Base-by-base conservation (phyloP, 1,284 basidiomycete species). In the Ustilago loliicola region DNA sequence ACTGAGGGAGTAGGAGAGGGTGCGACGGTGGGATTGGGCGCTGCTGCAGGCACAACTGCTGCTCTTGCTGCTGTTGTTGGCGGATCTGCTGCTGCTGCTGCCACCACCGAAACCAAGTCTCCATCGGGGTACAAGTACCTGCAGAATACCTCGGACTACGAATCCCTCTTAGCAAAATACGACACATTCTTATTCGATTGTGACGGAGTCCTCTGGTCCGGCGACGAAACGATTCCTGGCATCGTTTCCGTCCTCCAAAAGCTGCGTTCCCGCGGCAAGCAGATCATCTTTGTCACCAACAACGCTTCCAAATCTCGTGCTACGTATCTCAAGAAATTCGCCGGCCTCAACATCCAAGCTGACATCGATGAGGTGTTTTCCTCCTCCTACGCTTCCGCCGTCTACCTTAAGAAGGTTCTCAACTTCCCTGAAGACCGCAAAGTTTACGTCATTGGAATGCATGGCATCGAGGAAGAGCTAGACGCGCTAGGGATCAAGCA, bases 371-470 rank as follows among this genome's bases (percentile, higher is more conserved):
- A 99, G 86, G 94, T 99, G 67, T 97, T 94, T 82, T 95, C 96
- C 54, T 98, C 95, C 8, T 95, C 95, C 2, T 97, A 93, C 85
- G 95, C 96, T 4, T 90, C 95, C 7, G 96, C 96, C 2, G 93
- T 96, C 11, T 98, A 98, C 87, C 88, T 99, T 27, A 95, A 94
- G 2, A 91, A 93, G 48, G 92, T 97, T 21, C 89, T 98, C 79
- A 92, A 94, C 76, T 90, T 98, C 73, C 94, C 94, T 11, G 92
- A 92, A 80, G 91, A 94, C 86, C 94, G 98, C 88, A 95, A 94
- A 86, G 96, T 97, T 8, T 99, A 96, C 87, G 94, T 99, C 15
- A 93, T 99, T 66, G 97, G 97, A 2, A 94, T 95, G 91, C 87
- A 89, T 48, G 96, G 96, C 0, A 88, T 99, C 48, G 96, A 98